phyloP scores from a whole-genome alignment of 257 asterid genomes.

The Solanum sparsipilum region DNA sequence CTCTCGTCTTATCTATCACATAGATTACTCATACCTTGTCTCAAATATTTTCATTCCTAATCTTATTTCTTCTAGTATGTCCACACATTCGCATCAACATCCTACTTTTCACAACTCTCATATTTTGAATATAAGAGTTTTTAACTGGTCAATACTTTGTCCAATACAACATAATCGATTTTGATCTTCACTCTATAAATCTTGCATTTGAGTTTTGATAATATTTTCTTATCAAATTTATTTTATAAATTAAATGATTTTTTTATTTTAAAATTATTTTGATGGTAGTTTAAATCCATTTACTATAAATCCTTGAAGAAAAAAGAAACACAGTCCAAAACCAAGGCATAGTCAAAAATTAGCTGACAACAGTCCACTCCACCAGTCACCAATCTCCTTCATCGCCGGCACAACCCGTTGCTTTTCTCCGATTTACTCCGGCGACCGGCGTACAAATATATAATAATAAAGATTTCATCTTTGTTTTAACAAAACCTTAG shows the following conservation, averaged over 20 bases:
- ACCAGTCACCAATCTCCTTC: not conserved
- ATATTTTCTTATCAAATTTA: too few species aligned
- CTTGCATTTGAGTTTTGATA: too few species aligned
- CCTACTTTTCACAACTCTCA: not conserved
- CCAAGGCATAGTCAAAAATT: not conserved
- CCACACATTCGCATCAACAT: rapidly evolving
- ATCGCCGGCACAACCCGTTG: not conserved
- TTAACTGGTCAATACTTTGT: too few species aligned
- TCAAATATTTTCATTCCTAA: not conserved
- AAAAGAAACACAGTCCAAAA: not conserved
- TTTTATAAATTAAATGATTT: too few species aligned
- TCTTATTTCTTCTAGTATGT: not conserved
- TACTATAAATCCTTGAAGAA: not conserved
- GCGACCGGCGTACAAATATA: not conserved
- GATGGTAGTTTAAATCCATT: not conserved
- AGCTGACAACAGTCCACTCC: not conserved
- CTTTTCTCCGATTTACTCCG: not conserved
- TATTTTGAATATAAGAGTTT: too few species aligned
- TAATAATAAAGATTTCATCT: not conserved
- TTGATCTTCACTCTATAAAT: too few species aligned
- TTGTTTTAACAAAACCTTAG: not conserved
- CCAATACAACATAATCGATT: too few species aligned
- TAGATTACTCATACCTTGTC: not conserved
- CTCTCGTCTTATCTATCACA: not conserved
- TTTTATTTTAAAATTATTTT: too few species aligned